A percentile compares a stretch with the other conserved stretches of the same genome.
phyloP scores from a whole-genome alignment of 2,329 filamentous ascomycete genomes.

The Fusarium palustre region DNA sequence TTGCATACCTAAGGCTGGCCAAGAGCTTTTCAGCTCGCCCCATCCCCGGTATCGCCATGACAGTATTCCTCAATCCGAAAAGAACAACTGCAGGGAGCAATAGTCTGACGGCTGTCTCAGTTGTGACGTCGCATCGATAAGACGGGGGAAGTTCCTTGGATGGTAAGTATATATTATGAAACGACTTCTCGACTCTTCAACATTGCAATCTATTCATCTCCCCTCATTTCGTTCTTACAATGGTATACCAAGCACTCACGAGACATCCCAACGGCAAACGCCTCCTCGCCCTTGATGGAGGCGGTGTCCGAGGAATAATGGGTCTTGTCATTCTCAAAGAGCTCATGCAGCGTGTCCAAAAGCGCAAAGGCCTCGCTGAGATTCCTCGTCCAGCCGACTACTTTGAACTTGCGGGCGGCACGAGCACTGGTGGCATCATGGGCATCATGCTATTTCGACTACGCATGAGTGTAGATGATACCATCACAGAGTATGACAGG shows the following conservation, averaged over 20 bases:
- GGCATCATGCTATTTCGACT: constrained; percentile 39
- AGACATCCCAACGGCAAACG: constrained; percentile 7
- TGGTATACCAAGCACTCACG: constrained; percentile 7
- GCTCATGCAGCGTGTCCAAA: constrained; percentile 11
- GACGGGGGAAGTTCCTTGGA: background rate
- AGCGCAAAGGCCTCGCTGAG: background rate
- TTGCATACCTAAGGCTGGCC: background rate
- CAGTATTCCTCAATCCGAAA: background rate
- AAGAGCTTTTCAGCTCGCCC: constrained; percentile 1
- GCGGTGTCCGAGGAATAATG: constrained; percentile 18
- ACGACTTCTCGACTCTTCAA: accelerated
- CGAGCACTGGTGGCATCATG: constrained; percentile 36
- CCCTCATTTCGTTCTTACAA: background rate
- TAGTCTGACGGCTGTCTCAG: background rate
- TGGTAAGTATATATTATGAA: background rate
- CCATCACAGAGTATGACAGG: constrained; percentile 34
- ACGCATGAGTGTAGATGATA: constrained; percentile 33
- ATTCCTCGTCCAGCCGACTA: constrained; percentile 25
- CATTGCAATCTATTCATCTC: background rate
- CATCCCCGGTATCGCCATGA: background rate
- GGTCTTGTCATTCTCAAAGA: constrained; percentile 17
- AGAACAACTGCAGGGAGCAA: background rate
- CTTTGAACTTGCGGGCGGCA: constrained; percentile 37
- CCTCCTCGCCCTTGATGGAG: constrained; percentile 7
- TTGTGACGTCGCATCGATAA: background rate